Evolutionary conservation across 2,329 filamentous ascomycete species (phyloP).

Genomic region (Peltaster fructicola): DNA sequence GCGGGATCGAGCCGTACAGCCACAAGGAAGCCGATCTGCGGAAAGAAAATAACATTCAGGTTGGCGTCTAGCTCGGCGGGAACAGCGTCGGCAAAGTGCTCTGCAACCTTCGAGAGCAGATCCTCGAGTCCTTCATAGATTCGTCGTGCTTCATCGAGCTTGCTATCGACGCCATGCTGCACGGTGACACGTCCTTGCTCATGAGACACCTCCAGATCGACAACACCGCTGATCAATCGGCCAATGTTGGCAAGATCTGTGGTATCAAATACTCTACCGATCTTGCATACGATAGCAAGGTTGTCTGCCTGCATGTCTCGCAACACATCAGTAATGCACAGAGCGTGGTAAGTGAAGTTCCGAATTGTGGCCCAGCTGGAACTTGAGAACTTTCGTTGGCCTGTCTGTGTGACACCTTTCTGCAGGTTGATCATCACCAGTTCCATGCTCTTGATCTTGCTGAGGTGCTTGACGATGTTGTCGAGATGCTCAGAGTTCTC

Average conservation of each 20-base stretch:
- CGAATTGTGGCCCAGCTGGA: conserved; percentile 50
- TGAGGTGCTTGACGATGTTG: conserved; percentile 43
- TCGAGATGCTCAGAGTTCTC: conserved; percentile 45
- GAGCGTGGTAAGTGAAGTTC: conserved; percentile 51
- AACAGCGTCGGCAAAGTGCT: conserved; percentile 43
- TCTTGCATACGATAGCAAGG: conserved; percentile 37
- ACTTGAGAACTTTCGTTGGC: conserved; percentile 36
- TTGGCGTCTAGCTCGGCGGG: conserved; percentile 37
- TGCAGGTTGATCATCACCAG: conserved; percentile 50
- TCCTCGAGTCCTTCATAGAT: conserved; percentile 61
- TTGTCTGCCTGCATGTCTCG: conserved; percentile 35
- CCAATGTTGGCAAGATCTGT: conserved; percentile 47
- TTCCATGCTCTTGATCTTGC: conserved; percentile 59
- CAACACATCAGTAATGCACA: conserved; percentile 51
- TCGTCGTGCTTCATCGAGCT: conserved; percentile 62
- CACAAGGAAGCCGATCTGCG: conserved; percentile 79
- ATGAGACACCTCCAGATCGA: conserved; percentile 66
- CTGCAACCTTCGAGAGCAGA: conserved; percentile 51
- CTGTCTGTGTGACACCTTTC: conserved; percentile 51
- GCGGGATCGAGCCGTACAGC: conserved; percentile 46
- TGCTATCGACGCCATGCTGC: conserved; percentile 48
- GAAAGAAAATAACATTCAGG: conserved; percentile 73
- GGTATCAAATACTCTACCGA: conserved; percentile 43
- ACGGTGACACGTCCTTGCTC: conserved; percentile 57
- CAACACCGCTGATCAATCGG: conserved; percentile 49